Conservation (phyloP, 768 basidiomycete genomes). For the Thelephora aurantiotincta region DNA sequence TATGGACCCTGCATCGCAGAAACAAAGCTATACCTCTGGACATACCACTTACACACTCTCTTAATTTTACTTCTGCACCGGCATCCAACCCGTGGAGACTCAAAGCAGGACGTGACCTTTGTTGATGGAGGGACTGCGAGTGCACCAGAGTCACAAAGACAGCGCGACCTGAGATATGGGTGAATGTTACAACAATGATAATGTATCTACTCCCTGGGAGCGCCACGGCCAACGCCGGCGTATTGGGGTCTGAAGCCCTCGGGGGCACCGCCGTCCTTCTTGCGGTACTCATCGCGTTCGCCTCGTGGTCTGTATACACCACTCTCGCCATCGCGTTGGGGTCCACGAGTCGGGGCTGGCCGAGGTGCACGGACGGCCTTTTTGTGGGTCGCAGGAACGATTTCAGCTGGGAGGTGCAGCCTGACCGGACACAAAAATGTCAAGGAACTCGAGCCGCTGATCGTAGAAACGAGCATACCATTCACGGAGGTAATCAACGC, state of each 20-base stretch:
- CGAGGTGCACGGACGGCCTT: conserved; percentile 83
- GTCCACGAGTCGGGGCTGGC: conserved; percentile 53
- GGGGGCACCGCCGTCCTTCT: conserved; percentile 81
- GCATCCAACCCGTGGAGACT: too few species aligned
- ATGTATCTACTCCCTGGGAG: conserved; percentile 44
- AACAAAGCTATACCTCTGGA: too few species aligned
- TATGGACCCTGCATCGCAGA: too few species aligned
- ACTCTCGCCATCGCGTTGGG: conserved; percentile 39
- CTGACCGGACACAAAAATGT: conserved; percentile 21
- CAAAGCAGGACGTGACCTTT: too few species aligned
- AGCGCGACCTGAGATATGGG: too few species aligned
- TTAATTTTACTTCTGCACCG: too few species aligned
- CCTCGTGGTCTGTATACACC: conserved; percentile 75
- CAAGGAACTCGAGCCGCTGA: not conserved
- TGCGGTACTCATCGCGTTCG: conserved; percentile 83
- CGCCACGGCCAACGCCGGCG: conserved; percentile 81
- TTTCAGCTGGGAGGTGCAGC: conserved; percentile 90
- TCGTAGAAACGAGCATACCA: conserved; percentile 29
- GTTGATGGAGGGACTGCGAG: too few species aligned
- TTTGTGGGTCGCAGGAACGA: conserved; percentile 96
- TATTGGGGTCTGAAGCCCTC: conserved; percentile 74
- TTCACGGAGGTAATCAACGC: conserved; percentile 93
- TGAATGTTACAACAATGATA: not conserved
- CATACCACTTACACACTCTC: too few species aligned
- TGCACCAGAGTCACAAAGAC: too few species aligned